Percentiles rank a stretch among this genome's conserved stretches.
These are phyloP conservation scores for Eutrema japonicum DNA, from an alignment of 345 rosid species.

Conservation along the genomic window DNA sequence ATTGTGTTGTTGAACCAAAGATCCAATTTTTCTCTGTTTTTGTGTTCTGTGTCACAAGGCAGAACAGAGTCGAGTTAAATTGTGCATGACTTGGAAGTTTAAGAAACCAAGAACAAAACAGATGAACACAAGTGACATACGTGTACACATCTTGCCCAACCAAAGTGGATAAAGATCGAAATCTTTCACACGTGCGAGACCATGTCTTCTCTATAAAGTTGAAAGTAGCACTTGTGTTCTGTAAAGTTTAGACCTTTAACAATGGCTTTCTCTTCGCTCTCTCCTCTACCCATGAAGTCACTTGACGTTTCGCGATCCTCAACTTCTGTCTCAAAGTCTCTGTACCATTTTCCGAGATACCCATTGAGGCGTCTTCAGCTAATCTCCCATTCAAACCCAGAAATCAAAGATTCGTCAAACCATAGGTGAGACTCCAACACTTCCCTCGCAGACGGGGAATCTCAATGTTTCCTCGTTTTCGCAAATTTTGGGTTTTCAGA, in stretches of 20 bases:
- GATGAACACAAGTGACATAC: conserved; percentile 29
- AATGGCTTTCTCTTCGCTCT: conserved; percentile 43
- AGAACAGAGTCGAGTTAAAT: conserved; percentile 11
- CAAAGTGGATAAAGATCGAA: conserved; percentile 37
- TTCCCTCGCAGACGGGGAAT: neutral
- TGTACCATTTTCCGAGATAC: conserved; percentile 19
- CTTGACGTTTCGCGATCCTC: conserved; percentile 32
- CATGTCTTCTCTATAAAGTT: conserved; percentile 13
- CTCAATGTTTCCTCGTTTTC: neutral
- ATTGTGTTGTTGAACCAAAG: neutral
- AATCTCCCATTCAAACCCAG: conserved; percentile 16
- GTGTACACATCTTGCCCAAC: conserved; percentile 34
- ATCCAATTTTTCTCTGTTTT: neutral
- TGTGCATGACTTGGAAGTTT: neutral
- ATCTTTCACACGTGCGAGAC: conserved; percentile 38
- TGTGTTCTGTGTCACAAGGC: neutral
- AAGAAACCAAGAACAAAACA: conserved; percentile 1
- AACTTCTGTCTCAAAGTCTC: conserved; percentile 29
- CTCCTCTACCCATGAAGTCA: conserved; percentile 38
- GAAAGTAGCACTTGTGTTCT: neutral
- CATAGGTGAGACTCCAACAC: conserved; percentile 31
- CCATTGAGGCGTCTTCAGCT: conserved; percentile 37
- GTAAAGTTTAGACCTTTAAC: conserved; percentile 25
- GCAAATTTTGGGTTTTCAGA: neutral
- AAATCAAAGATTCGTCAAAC: conserved; percentile 32